These are phyloP conservation scores for Chalciporus pseudorubinellus DNA, from an alignment of 768 basidiomycete genomes.

Conservation along the genomic window DNA sequence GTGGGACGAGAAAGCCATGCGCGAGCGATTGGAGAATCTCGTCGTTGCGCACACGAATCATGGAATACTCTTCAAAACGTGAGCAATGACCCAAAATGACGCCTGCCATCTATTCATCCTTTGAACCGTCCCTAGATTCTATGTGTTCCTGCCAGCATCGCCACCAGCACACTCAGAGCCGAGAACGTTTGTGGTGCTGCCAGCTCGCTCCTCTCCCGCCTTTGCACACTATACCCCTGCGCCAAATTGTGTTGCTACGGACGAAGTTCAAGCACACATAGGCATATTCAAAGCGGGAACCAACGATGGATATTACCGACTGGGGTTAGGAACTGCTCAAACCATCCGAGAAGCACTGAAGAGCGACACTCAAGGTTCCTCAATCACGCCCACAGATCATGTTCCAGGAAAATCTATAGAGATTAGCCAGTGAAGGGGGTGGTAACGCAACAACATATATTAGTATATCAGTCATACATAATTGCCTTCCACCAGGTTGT, in stretches of 20 bases:
- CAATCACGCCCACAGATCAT: neutral
- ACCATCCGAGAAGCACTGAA: conserved; percentile 57
- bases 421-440: neutral
- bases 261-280: conserved; percentile 84
- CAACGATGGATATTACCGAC: conserved; percentile 89
- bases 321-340: conserved; percentile 68
- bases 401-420: neutral
- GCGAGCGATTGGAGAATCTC: conserved; percentile 58
- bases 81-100: conserved; percentile 28
- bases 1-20: conserved; percentile 73
- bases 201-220: conserved; percentile 46
- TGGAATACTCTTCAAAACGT: conserved; percentile 75
- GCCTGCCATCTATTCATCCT: neutral
- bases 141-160: conserved; percentile 70
- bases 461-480: conserved; percentile 5
- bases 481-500: conserved; percentile 3
- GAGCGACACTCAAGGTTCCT: neutral
- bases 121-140: conserved; percentile 54
- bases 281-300: conserved; percentile 80
- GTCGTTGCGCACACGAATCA: conserved; percentile 56
- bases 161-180: conserved; percentile 52
- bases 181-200: conserved; percentile 80
- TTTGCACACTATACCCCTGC: conserved; percentile 59
- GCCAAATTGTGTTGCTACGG: conserved; percentile 61
- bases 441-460: conserved; percentile 8